Conservation (phyloP, 148 eudicot species). For the Amaranthus palmeri region DNA sequence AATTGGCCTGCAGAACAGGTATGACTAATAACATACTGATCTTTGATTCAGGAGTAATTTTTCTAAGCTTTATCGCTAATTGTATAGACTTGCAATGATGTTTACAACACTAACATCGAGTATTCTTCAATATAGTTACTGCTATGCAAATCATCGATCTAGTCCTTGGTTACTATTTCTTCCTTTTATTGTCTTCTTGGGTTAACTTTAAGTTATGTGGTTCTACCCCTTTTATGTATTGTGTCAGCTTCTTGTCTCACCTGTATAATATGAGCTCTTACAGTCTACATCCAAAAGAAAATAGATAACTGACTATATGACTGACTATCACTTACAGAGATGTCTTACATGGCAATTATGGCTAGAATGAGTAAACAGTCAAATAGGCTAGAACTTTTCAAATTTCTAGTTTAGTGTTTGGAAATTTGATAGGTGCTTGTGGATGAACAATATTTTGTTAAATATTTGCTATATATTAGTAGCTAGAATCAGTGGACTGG, state of each 20-base stretch:
- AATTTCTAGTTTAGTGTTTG: not conserved
- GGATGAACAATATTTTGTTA: not conserved
- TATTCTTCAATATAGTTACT: not conserved
- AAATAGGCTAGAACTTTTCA: not conserved
- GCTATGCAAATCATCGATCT: not conserved
- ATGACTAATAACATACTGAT: constrained; percentile 3
- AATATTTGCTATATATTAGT: constrained; percentile 5
- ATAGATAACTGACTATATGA: not conserved
- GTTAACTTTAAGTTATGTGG: not conserved
- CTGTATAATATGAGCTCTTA: not conserved
- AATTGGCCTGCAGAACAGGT: constrained; percentile 99
- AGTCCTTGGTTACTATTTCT: not conserved
- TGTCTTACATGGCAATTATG: not conserved
- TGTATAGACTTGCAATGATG: not conserved
- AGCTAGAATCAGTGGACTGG: not conserved
- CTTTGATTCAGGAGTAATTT: not conserved
- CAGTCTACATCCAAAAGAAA: not conserved
- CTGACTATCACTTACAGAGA: not conserved
- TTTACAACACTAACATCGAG: not conserved
- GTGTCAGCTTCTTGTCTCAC: not conserved
- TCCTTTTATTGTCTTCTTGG: not conserved
- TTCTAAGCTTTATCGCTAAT: not conserved
- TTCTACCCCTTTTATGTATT: not conserved
- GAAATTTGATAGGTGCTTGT: not conserved
- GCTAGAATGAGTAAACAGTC: not conserved